phyloP scores from a whole-genome alignment of 2,329 filamentous ascomycete genomes.

The Ceratocystis cacaofunesta region DNA sequence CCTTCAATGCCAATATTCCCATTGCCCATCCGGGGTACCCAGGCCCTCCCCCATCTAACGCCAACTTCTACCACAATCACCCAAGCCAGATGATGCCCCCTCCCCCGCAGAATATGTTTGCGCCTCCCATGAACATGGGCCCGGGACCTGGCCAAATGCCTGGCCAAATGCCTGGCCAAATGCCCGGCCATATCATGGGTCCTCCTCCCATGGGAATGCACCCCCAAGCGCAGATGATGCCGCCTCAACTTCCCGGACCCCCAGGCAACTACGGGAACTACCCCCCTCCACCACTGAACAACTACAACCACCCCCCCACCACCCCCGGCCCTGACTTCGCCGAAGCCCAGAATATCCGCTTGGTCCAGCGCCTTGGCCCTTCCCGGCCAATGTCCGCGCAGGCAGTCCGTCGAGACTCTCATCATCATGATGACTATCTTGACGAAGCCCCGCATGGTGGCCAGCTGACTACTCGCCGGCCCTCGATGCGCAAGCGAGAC shows the following conservation, averaged over 20 bases:
- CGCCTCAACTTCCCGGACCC: not conserved
- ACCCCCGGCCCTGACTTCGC: constrained; percentile 7
- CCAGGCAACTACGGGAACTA: constrained; percentile 6
- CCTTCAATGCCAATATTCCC: constrained; percentile 7
- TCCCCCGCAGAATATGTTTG: constrained; percentile 10
- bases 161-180: not conserved
- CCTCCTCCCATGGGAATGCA: constrained; percentile 8
- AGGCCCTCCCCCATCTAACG: constrained; percentile 5
- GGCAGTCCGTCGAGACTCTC: constrained; percentile 11
- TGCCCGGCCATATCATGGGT: constrained; percentile 2
- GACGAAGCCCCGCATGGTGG: constrained; percentile 3
- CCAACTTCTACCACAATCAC: constrained; percentile 1
- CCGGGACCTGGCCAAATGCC: not conserved
- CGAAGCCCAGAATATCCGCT: constrained; percentile 10
- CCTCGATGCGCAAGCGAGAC: constrained; percentile 12
- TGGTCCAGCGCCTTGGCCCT: constrained; percentile 9
- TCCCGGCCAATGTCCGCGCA: constrained; percentile 13
- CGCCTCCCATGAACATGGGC: constrained; percentile 13
- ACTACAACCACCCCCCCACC: constrained; percentile 3
- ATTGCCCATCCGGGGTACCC: constrained; percentile 3
- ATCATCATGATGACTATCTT: constrained; percentile 10
- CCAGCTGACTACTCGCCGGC: constrained; percentile 8
- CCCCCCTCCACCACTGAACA: constrained; percentile 8
- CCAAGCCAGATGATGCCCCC: constrained; percentile 12
- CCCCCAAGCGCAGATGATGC: constrained; percentile 12